Percentiles rank a stretch among this genome's conserved stretches.
Evolutionary conservation across 306 rosid species (phyloP).

Genomic region (Psophocarpus tetragonolobus): DNA sequence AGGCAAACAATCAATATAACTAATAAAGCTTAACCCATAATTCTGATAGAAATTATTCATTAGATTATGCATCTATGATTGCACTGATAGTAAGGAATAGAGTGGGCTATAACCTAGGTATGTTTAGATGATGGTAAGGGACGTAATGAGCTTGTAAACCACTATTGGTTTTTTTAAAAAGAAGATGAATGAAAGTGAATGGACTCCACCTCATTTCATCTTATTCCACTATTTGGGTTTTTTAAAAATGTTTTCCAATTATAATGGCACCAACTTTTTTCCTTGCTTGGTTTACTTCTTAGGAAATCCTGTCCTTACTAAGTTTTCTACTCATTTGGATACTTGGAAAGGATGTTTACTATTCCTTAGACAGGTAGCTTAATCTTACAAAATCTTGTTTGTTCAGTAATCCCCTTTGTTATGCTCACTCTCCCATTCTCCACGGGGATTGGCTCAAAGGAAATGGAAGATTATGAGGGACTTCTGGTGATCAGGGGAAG

Average conservation of each 20-base stretch:
- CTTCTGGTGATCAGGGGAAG: neutral
- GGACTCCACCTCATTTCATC: neutral
- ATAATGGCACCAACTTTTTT: neutral
- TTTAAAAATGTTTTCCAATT: neutral
- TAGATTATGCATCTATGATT: neutral
- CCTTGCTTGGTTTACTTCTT: neutral
- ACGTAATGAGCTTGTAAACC: neutral
- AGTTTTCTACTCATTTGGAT: neutral
- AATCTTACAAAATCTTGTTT: neutral
- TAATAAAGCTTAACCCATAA: neutral
- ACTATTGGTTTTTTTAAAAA: neutral
- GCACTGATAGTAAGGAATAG: neutral
- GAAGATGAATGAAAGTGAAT: neutral
- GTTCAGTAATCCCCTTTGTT: neutral
- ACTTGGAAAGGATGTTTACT: neutral
- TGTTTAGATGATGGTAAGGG: neutral
- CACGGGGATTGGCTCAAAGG: neutral
- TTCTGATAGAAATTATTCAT: neutral
- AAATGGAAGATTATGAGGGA: neutral
- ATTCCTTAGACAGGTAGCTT: neutral
- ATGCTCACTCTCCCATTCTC: neutral
- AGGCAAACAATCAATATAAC: neutral
- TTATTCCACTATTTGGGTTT: neutral
- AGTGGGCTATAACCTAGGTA: neutral
- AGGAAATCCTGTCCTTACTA: neutral